These are phyloP conservation scores for Saussurea involucrata DNA, from an alignment of 129 eudicot species.

Conservation along the genomic window DNA sequence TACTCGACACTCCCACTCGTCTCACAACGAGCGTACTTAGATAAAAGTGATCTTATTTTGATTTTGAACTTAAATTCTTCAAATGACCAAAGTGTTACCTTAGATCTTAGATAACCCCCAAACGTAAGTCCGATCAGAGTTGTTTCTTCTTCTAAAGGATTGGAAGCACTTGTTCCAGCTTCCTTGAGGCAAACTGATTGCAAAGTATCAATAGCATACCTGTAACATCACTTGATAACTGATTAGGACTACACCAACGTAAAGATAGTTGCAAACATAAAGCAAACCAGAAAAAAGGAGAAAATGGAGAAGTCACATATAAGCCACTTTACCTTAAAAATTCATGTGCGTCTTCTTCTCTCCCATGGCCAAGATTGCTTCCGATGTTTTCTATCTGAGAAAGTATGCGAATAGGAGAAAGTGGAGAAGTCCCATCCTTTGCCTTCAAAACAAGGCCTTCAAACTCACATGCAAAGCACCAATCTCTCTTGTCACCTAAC, in stretches of 20 bases:
- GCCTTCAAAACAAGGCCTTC: conserved; percentile 60
- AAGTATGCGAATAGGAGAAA: conserved; percentile 62
- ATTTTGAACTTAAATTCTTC: background rate
- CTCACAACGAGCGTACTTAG: background rate
- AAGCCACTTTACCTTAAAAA: conserved; percentile 52
- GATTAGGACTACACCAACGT: background rate
- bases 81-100: conserved; percentile 38
- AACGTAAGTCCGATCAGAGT: conserved; percentile 81
- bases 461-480: conserved; percentile 92
- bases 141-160: conserved; percentile 71
- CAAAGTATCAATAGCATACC: conserved; percentile 84
- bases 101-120: conserved; percentile 92
- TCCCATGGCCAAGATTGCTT: conserved; percentile 69
- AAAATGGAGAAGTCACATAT: background rate
- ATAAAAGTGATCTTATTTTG: background rate
- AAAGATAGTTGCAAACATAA: background rate
- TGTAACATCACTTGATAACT: conserved; percentile 26
- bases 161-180: conserved; percentile 43
- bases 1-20: background rate
- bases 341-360: conserved; percentile 96
- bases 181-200: conserved; percentile 74
- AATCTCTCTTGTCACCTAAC: conserved; percentile 67
- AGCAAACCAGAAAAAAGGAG: background rate
- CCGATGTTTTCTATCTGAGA: conserved; percentile 70
- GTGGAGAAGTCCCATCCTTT: conserved; percentile 52